These are phyloP conservation scores for Trypanosoma melophagium DNA, from an alignment of 208 protist genomes.

Conservation along the genomic window DNA sequence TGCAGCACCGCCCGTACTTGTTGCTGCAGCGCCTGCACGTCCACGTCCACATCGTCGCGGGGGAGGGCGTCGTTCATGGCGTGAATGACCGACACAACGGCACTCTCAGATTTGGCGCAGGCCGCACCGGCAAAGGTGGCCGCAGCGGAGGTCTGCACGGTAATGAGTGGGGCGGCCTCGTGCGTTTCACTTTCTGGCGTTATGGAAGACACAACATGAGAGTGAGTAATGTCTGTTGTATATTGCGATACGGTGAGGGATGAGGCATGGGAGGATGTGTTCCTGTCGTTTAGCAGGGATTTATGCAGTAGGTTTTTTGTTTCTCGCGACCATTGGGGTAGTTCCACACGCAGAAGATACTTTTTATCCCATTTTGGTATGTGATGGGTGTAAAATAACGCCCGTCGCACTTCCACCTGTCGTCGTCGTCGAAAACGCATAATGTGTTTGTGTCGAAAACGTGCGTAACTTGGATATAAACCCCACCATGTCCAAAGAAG, in stretches of 20 bases:
- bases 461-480: slow-evolving; percentile 63
- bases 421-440: slow-evolving; percentile 48
- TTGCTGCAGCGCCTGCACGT: slow-evolving; percentile 5
- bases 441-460: slow-evolving; percentile 60
- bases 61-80: slow-evolving; percentile 4
- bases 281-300: too few species aligned
- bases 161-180: neutral
- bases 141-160: neutral
- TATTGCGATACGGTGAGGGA: neutral
- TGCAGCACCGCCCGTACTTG: slow-evolving; percentile 9
- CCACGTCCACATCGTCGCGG: neutral
- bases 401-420: slow-evolving; percentile 52
- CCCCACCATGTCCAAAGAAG: slow-evolving; percentile 52
- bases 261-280: neutral
- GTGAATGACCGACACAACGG: slow-evolving; percentile 4
- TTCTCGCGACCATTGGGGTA: slow-evolving; percentile 30
- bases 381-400: slow-evolving; percentile 65
- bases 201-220: too few species aligned
- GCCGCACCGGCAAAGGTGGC: slow-evolving; percentile 24
- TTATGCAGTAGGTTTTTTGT: neutral
- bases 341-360: slow-evolving; percentile 54
- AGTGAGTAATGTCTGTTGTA: neutral
- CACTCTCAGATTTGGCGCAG: slow-evolving; percentile 13
- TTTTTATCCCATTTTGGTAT: slow-evolving; percentile 80
- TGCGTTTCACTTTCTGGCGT: neutral